A percentile compares a stretch with the other conserved stretches of the same genome.
Conservation (phyloP, 2,329 filamentous ascomycete genomes). For the Aspergillus unguis region DNA sequence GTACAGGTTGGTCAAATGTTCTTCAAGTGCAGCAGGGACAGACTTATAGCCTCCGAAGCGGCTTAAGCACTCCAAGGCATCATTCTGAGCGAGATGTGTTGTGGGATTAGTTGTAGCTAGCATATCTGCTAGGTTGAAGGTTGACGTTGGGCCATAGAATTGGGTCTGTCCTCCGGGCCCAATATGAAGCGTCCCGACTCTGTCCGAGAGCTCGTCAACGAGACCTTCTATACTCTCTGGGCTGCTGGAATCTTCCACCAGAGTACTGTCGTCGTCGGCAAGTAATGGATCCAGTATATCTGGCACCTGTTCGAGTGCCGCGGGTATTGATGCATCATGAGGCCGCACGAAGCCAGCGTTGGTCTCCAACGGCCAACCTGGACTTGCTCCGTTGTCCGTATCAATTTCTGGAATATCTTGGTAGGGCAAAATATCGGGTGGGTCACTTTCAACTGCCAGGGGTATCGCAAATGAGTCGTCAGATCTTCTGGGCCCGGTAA, state of each 20-base stretch:
- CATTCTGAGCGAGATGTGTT: not conserved
- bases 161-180: not conserved
- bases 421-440: not conserved
- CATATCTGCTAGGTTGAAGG: conserved; percentile 3
- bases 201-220: conserved; percentile 1
- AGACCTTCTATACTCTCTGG: not conserved
- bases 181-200: not conserved
- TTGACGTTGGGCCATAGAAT: conserved; percentile 3
- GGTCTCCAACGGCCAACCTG: not conserved
- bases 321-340: not conserved
- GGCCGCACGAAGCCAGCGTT: too few relatives aligned
- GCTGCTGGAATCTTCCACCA: not conserved
- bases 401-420: not conserved
- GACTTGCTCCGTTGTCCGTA: not conserved
- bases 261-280: not conserved
- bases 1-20: conserved; percentile 37
- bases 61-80: conserved; percentile 11
- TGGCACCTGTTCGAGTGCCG: not conserved
- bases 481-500: not conserved
- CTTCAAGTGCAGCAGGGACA: conserved; percentile 29
- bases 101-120: not conserved
- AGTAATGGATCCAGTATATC: not conserved
- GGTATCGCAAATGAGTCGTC: not conserved
- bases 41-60: conserved; percentile 25
- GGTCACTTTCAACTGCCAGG: not conserved